These are phyloP conservation scores for Rhizopogon vulgaris DNA, from an alignment of 768 basidiomycete species.

Conservation along the genomic window DNA sequence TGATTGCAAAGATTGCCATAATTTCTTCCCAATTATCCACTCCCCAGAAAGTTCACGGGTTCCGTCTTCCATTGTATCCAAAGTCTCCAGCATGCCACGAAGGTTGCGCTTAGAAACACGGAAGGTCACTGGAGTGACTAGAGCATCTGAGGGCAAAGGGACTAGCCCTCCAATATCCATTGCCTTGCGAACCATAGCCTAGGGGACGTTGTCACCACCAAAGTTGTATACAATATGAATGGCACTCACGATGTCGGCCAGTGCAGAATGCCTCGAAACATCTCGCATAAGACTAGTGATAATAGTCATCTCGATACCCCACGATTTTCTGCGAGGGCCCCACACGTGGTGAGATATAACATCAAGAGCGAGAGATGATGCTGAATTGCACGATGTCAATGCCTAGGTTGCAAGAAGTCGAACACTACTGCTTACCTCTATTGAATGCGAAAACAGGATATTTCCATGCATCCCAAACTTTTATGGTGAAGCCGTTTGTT, in stretches of 20 bases:
- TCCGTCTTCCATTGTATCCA: slow-evolving; percentile 73
- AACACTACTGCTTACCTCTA: slow-evolving; percentile 44
- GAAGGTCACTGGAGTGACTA: slow-evolving; percentile 94
- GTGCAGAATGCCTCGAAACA: slow-evolving; percentile 69
- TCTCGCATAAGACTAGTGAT: slow-evolving; percentile 83
- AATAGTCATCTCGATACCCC: slow-evolving; percentile 94
- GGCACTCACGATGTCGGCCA: slow-evolving; percentile 71
- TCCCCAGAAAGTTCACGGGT: slow-evolving; percentile 82
- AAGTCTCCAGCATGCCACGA: slow-evolving; percentile 71
- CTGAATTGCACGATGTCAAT: slow-evolving; percentile 5
- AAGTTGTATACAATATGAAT: background rate
- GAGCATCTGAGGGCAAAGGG: slow-evolving; percentile 85
- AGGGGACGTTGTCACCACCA: slow-evolving; percentile 4
- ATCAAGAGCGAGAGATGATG: slow-evolving; percentile 46
- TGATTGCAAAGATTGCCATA: slow-evolving; percentile 82
- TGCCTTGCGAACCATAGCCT: slow-evolving; percentile 49
- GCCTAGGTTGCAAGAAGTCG: background rate
- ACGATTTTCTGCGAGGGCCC: slow-evolving; percentile 84
- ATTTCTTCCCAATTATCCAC: slow-evolving; percentile 92
- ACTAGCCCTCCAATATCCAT: slow-evolving; percentile 78
- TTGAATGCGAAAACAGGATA: slow-evolving; percentile 58
- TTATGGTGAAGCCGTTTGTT: slow-evolving; percentile 46
- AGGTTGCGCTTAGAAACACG: slow-evolving; percentile 65
- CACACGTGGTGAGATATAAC: slow-evolving; percentile 74
- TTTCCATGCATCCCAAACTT: slow-evolving; percentile 68